These are phyloP conservation scores for Pythium myriotylum DNA, from an alignment of 352 stramenopile species.

Conservation along the genomic window DNA sequence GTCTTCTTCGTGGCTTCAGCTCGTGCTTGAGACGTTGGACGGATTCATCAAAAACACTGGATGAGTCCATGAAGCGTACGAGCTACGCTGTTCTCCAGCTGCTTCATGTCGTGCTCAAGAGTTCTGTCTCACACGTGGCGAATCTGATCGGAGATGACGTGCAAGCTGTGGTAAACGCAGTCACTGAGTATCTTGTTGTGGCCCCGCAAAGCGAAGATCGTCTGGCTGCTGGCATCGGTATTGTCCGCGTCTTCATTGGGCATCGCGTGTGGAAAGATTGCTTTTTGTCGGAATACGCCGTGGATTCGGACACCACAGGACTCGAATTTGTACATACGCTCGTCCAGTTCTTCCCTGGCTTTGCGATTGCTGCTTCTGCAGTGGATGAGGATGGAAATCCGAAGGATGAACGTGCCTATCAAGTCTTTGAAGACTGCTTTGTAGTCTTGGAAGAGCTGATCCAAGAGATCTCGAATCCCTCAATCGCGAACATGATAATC, in stretches of 20 bases:
- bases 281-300: conserved; percentile 67
- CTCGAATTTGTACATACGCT: conserved; percentile 70
- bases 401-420: conserved; percentile 27
- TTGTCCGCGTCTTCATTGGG: conserved; percentile 76
- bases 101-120: conserved; percentile 70
- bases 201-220: conserved; percentile 51
- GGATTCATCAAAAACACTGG: conserved; percentile 18
- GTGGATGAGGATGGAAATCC: conserved; percentile 17
- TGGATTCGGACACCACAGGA: conserved; percentile 62
- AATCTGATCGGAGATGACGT: conserved; percentile 61
- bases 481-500: conserved; percentile 70
- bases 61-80: conserved; percentile 27
- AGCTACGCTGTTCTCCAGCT: conserved; percentile 60
- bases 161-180: conserved; percentile 61
- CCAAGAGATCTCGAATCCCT: conserved; percentile 58
- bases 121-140: conserved; percentile 51
- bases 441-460: conserved; percentile 64
- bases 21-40: conserved; percentile 63
- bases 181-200: conserved; percentile 73
- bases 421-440: conserved; percentile 66
- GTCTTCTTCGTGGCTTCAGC: conserved; percentile 70
- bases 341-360: conserved; percentile 39
- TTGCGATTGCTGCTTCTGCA: neutral
- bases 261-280: conserved; percentile 72
- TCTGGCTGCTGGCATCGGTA: conserved; percentile 58